Conservation (phyloP, 1,284 basidiomycete species). For the Melampsora americana region DNA sequence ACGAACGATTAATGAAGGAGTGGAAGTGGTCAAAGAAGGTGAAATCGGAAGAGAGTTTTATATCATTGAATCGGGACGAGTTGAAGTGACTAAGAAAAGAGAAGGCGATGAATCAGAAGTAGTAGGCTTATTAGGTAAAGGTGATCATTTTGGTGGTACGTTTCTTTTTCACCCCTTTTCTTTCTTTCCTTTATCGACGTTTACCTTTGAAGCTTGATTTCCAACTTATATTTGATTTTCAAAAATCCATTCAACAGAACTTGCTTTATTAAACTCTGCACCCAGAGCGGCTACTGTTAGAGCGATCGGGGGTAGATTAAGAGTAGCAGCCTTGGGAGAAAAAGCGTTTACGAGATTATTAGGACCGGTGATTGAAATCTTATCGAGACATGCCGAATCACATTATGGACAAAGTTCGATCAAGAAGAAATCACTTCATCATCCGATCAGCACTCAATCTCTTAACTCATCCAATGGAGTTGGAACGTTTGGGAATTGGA, state of each 20-base stretch:
- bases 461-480: background rate
- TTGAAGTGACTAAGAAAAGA: constrained; percentile 73
- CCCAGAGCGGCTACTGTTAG: constrained; percentile 91
- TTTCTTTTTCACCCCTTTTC: constrained; percentile 42
- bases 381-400: constrained; percentile 70
- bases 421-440: background rate
- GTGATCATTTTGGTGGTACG: constrained; percentile 97
- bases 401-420: constrained; percentile 48
- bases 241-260: constrained; percentile 63
- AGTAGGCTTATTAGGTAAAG: constrained; percentile 75
- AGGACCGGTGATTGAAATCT: constrained; percentile 80
- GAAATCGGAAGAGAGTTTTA: constrained; percentile 96
- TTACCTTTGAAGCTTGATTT: constrained; percentile 7
- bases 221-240: no score
- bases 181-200: no score
- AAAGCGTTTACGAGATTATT: constrained; percentile 90
- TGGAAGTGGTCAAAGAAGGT: constrained; percentile 82
- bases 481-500: background rate
- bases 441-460: background rate
- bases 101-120: constrained; percentile 59
- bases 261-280: constrained; percentile 75
- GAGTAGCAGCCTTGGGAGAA: constrained; percentile 88
- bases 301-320: constrained; percentile 61
- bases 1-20: constrained; percentile 73
- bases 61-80: constrained; percentile 89